Base-by-base conservation (phyloP, 2,329 filamentous ascomycete species). In the Fusarium albosuccineum region DNA sequence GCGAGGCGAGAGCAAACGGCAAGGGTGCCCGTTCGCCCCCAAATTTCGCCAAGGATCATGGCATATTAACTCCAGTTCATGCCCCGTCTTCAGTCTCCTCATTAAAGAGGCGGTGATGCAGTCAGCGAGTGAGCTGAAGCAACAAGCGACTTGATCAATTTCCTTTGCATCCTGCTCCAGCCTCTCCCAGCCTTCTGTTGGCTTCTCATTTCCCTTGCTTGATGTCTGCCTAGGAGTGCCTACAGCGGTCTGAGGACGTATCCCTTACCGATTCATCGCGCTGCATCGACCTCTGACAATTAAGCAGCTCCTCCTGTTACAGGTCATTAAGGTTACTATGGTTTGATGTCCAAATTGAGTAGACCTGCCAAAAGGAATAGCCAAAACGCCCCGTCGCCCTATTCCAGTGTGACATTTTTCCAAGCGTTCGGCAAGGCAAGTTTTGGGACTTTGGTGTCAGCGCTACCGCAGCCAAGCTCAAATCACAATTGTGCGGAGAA, bases 401-500 rank as follows among this genome's bases (percentile, higher is more conserved):
- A 65, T 68, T 68, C 66, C 66, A 68, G 33, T 53, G 17, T 66
- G 42, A 62, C 52, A 45, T 54, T 30, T 33, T 33, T 39, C 42
- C 30, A 33, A 10, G 30, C 30, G 30, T 33, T 22, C 30, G 30
- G 30, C 30, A 33, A 33, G 30, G 30, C 5, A 37, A 39, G 54
- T 56, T 54, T 67, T 49, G 59, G 58, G 44, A 45, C 51, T 45
- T 57, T 44, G 39, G 44, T 41, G 22, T 52, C 54, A 57, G 48
- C 39, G 53, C 44, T 48, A 34, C 48, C 33, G 41, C 52, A 50
- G 36, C 40, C 48, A 26, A 16, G 36, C 42, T 29, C 53, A 30
- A 41, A 57, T 41, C 41, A 44, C 41, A 55, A 64, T 52, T 30
- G 62, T 53, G 51, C 81, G 80, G 14, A 85, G 80, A 9, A 84